A percentile compares a stretch with the other conserved stretches of the same genome.
These are phyloP conservation scores for Populus euphratica DNA, from an alignment of 345 rosid species.

Conservation along the genomic window DNA sequence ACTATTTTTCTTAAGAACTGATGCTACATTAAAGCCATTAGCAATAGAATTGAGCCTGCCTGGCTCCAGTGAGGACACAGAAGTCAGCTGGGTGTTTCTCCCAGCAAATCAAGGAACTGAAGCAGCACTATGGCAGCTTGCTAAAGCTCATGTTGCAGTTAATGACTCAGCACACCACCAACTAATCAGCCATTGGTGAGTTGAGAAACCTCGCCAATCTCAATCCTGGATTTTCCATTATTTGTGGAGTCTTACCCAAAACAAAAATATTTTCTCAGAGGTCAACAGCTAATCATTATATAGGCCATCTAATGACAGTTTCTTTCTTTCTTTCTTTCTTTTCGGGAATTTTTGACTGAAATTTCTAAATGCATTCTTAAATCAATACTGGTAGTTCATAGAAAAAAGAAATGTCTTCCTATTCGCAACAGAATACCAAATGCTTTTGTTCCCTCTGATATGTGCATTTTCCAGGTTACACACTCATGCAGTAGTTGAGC, in stretches of 20 bases:
- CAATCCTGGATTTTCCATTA: neutral
- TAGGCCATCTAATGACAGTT: no score
- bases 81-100: conserved; percentile 25
- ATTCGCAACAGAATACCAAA: neutral
- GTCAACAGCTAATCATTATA: no score
- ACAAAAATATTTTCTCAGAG: no score
- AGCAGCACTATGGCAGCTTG: conserved; percentile 57
- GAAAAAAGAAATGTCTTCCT: neutral
- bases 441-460: neutral
- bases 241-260: neutral
- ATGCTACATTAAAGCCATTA: conserved; percentile 41
- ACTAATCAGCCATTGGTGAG: conserved; percentile 61
- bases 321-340: no score
- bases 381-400: neutral
- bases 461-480: conserved; percentile 48
- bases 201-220: neutral
- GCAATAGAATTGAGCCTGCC: conserved; percentile 61
- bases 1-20: conserved; percentile 37
- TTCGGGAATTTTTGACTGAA: no score
- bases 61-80: neutral
- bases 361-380: neutral
- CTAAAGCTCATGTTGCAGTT: conserved; percentile 56
- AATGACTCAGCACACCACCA: conserved; percentile 65
- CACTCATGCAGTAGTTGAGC: conserved; percentile 66
- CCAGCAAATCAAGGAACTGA: conserved; percentile 47